A percentile compares a stretch with the other conserved stretches of the same genome.
phyloP scores from a whole-genome alignment of 371 early-diverging fungal genomes.

The Capniomyces stellatus region DNA sequence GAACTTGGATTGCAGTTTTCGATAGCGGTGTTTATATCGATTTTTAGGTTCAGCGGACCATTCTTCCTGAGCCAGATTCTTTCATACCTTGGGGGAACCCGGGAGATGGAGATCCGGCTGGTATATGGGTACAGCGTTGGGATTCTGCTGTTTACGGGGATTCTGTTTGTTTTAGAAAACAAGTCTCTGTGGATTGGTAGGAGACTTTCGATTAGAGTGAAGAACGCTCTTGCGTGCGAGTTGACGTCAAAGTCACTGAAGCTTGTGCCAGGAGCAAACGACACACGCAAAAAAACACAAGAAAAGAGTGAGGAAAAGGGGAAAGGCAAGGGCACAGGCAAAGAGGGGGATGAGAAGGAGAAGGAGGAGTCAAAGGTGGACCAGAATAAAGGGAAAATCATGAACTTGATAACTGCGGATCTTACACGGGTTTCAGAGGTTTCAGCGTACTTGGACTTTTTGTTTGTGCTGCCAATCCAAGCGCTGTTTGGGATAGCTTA shows the following conservation, averaged over 20 bases:
- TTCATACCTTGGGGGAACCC: constrained; percentile 13
- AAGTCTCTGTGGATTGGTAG: constrained; percentile 24
- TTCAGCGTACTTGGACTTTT: constrained; percentile 30
- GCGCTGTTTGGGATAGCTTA: constrained; percentile 37
- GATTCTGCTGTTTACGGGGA: constrained; percentile 29
- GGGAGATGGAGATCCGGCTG: constrained; percentile 1
- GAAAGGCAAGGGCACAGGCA: neutral
- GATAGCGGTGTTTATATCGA: constrained; percentile 6
- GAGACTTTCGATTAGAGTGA: constrained; percentile 14
- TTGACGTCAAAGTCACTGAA: constrained; percentile 15
- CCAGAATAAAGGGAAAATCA: constrained; percentile 45
- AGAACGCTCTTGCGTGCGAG: constrained; percentile 19
- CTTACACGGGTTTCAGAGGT: constrained; percentile 42
- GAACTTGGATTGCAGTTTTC: constrained; percentile 9
- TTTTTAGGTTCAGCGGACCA: constrained; percentile 14
- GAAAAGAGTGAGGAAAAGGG: neutral
- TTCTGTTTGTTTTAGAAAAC: constrained; percentile 30
- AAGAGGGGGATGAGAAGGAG: constrained; percentile 1
- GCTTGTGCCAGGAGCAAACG: constrained; percentile 1
- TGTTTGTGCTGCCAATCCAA: constrained; percentile 35
- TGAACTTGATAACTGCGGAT: constrained; percentile 76
- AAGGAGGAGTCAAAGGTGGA: constrained; percentile 7
- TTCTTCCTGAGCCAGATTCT: constrained; percentile 24
- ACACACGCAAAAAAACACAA: neutral
- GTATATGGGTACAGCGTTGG: constrained; percentile 40